phyloP scores from a whole-genome alignment of 148 eudicot genomes.

The Drosera capensis region DNA sequence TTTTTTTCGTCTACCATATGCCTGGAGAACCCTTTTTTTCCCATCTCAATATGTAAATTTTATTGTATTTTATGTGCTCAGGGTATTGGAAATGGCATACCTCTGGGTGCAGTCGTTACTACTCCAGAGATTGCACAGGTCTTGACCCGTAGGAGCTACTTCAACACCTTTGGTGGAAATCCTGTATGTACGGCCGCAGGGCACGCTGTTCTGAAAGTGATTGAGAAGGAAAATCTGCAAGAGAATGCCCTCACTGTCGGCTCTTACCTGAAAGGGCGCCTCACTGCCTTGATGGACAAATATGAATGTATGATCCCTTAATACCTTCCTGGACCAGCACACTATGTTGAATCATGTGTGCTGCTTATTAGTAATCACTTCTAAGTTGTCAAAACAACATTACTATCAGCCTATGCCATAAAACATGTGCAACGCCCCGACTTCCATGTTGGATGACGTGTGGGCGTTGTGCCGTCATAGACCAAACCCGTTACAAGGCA shows the following conservation, averaged over 20 bases:
- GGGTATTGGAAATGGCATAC: constrained; percentile 97
- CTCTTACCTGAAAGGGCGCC: constrained; percentile 61
- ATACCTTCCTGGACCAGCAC: background rate
- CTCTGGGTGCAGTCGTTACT: constrained; percentile 97
- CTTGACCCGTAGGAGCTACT: constrained; percentile 65
- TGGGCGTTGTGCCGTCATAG: no score
- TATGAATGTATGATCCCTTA: constrained; percentile 42
- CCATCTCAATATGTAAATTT: background rate
- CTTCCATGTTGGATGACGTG: no score
- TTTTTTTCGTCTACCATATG: background rate
- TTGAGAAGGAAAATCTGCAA: constrained; percentile 86
- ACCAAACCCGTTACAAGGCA: no score
- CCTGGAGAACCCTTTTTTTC: background rate
- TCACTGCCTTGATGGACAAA: constrained; percentile 53
- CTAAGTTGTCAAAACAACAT: no score
- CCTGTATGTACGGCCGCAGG: constrained; percentile 92
- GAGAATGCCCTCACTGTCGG: constrained; percentile 78
- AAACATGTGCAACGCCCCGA: no score
- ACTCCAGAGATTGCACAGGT: constrained; percentile 90
- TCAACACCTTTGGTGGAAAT: constrained; percentile 96
- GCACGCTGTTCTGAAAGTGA: constrained; percentile 73
- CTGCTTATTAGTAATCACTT: background rate
- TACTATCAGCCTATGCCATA: no score
- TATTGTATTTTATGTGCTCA: constrained; percentile 7
- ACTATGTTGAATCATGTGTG: background rate